Evolutionary conservation across 2,329 filamentous ascomycete genomes (phyloP).

Genomic region (Colletotrichum zoysiae): DNA sequence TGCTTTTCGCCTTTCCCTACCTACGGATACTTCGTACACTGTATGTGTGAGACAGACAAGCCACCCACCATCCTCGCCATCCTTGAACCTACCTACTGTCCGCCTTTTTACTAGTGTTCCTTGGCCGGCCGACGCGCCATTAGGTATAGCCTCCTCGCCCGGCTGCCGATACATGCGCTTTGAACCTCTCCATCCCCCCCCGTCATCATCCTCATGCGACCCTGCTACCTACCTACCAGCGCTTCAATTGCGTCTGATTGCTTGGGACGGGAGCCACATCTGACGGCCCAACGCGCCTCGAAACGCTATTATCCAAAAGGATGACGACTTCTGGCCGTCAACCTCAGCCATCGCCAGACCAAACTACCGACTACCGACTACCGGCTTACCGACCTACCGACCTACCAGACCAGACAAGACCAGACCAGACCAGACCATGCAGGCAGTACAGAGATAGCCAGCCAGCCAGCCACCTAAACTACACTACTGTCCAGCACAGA

Average conservation of each 20-base stretch:
- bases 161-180: background rate
- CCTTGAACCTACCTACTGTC: background rate
- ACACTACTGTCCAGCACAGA: too few relatives aligned
- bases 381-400: too few relatives aligned
- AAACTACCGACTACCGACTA: too few relatives aligned
- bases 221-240: too few relatives aligned
- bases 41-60: background rate
- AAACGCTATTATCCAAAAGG: background rate
- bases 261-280: background rate
- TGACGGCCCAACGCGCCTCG: slow-evolving; percentile 7
- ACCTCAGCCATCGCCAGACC: background rate
- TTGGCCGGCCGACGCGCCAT: too few relatives aligned
- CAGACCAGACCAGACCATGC: too few relatives aligned
- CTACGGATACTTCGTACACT: too few relatives aligned
- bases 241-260: background rate
- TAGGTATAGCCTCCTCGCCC: background rate
- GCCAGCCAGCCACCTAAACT: too few relatives aligned
- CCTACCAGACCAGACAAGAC: too few relatives aligned
- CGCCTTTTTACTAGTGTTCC: too few relatives aligned
- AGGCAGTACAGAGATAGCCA: too few relatives aligned
- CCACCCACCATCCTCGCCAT: background rate
- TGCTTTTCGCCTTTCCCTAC: background rate
- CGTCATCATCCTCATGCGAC: background rate
- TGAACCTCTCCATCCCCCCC: background rate
- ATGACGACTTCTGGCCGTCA: background rate